phyloP scores from a whole-genome alignment of 1,284 basidiomycete species.

The Austroboletus niveus region DNA sequence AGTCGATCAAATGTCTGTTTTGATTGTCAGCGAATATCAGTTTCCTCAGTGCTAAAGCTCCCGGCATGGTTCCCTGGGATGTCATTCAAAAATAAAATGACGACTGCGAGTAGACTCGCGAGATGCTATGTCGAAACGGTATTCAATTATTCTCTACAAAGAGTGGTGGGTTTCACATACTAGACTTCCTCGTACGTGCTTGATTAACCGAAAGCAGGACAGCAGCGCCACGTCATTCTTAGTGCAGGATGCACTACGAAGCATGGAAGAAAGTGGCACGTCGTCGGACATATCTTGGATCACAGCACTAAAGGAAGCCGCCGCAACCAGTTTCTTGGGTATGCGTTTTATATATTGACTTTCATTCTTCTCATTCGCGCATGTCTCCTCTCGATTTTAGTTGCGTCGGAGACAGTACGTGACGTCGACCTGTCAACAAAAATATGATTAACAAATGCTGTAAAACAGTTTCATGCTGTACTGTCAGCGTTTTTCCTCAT shows the following conservation, averaged over 20 bases:
- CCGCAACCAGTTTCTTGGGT: constrained; percentile 15
- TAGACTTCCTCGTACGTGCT: neutral
- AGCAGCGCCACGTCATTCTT: constrained; percentile 6
- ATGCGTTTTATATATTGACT: neutral
- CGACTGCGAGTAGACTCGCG: neutral
- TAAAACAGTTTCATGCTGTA: constrained; percentile 5
- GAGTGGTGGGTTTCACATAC: neutral
- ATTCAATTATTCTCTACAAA: constrained; percentile 16
- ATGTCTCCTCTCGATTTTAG: neutral
- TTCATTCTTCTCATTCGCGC: neutral
- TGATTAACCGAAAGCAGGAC: neutral
- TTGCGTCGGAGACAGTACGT: constrained; percentile 16
- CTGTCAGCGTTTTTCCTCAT: constrained; percentile 16
- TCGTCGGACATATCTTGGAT: neutral
- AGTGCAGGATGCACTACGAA: constrained; percentile 12
- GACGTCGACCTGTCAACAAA: neutral
- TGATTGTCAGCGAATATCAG: neutral
- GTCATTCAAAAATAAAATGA: constrained; percentile 17
- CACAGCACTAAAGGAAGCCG: constrained; percentile 7
- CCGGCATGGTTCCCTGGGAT: constrained; percentile 25
- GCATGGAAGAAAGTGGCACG: constrained; percentile 4
- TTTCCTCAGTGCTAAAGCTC: constrained; percentile 5
- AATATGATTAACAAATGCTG: neutral
- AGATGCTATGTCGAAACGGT: constrained; percentile 8
- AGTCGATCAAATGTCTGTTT: neutral